A percentile compares a stretch with the other conserved stretches of the same genome.
Evolutionary conservation across 805 yeast genomes (phyloP).

Genomic region (Nakazawaea laoshanensis): DNA sequence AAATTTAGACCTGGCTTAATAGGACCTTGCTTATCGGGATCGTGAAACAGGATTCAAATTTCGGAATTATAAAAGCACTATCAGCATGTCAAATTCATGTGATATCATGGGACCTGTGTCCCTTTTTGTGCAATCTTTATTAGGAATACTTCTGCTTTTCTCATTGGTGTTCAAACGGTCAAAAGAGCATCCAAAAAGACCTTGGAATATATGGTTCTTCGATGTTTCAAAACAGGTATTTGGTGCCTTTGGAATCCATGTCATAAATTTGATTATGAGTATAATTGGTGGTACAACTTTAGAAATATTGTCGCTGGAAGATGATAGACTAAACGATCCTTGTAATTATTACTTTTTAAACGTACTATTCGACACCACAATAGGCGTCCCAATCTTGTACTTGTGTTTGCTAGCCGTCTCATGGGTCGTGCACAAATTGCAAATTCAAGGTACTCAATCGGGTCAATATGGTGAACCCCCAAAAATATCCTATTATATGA

Average conservation of each 20-base stretch:
- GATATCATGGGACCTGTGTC: slow-evolving; percentile 82
- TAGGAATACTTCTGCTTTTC: slow-evolving; percentile 72
- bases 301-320: slow-evolving; percentile 11
- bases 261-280: slow-evolving; percentile 66
- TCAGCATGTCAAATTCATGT: slow-evolving; percentile 29
- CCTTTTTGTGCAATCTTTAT: slow-evolving; percentile 59
- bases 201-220: slow-evolving; percentile 81
- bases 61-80: not conserved
- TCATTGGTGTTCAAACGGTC: slow-evolving; percentile 69
- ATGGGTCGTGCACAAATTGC: slow-evolving; percentile 38
- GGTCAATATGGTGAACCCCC: slow-evolving; percentile 67
- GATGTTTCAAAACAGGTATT: slow-evolving; percentile 86
- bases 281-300: slow-evolving; percentile 35
- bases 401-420: slow-evolving; percentile 40
- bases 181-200: slow-evolving; percentile 78
- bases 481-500: slow-evolving; percentile 50
- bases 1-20: no score
- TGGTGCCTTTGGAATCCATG: slow-evolving; percentile 81
- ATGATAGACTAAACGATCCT: slow-evolving; percentile 49
- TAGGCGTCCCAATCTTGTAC: slow-evolving; percentile 84
- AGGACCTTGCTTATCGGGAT: not conserved
- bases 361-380: slow-evolving; percentile 82
- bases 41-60: not conserved
- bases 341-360: slow-evolving; percentile 95
- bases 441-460: slow-evolving; percentile 38